Evolutionary conservation across 495 filamentous ascomycete species (phyloP).

Genomic region (Xylaria telfairii): DNA sequence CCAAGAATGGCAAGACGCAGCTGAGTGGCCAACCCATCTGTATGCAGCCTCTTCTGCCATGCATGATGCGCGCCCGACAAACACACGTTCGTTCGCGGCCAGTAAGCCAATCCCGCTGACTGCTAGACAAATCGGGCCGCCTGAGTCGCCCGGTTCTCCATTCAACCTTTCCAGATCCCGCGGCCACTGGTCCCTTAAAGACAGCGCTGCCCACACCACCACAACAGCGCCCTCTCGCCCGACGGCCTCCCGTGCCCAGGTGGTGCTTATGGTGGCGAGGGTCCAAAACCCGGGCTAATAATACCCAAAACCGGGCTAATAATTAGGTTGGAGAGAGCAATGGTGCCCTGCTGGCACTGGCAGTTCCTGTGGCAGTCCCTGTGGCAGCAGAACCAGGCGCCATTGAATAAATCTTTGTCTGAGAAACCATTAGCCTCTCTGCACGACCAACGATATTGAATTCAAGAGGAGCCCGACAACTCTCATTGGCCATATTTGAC

Average conservation of each 20-base stretch:
- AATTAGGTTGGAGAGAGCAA: too few species aligned
- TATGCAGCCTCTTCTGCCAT: slow-evolving; percentile 40
- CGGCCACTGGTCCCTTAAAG: slow-evolving; percentile 14
- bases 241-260: not conserved
- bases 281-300: not conserved
- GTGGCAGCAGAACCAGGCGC: slow-evolving; percentile 10
- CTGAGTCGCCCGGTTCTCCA: slow-evolving; percentile 40
- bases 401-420: slow-evolving; percentile 34
- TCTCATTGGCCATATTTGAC: slow-evolving; percentile 35
- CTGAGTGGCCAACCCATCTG: slow-evolving; percentile 41
- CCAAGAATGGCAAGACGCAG: slow-evolving; percentile 36
- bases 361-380: too few species aligned
- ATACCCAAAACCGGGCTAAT: slow-evolving; percentile 1
- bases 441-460: slow-evolving; percentile 9
- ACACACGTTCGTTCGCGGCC: slow-evolving; percentile 35
- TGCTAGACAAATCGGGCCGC: slow-evolving; percentile 43
- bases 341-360: too few species aligned
- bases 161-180: slow-evolving; percentile 9
- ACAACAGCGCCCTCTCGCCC: not conserved
- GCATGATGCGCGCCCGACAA: slow-evolving; percentile 40
- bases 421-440: slow-evolving; percentile 32
- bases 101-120: slow-evolving; percentile 44
- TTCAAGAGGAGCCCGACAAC: slow-evolving; percentile 22
- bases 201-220: slow-evolving; percentile 27
- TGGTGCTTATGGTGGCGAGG: slow-evolving; percentile 1